Conservation (phyloP, 2,329 filamentous ascomycete genomes). For the Pseudomassariella vexata region DNA sequence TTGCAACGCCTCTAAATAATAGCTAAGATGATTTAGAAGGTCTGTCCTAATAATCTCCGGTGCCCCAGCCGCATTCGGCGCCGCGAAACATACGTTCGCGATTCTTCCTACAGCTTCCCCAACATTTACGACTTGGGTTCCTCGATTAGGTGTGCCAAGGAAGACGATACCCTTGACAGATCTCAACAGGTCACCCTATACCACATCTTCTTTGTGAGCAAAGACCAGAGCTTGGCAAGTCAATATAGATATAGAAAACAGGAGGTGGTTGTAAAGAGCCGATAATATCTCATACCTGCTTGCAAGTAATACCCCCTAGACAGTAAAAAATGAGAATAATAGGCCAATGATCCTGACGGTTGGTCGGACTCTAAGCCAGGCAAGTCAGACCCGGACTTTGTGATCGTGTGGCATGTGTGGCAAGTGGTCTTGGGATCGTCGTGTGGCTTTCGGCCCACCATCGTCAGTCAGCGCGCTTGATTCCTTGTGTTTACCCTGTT, state of each 20-base stretch:
- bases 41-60: no score
- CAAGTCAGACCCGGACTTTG: no score
- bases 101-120: slow-evolving; percentile 15
- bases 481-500: no score
- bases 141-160: slow-evolving; percentile 25
- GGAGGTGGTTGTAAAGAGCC: neutral
- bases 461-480: no score
- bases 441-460: no score
- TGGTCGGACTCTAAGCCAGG: no score
- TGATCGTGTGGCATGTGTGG: no score
- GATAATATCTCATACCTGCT: slow-evolving; percentile 17
- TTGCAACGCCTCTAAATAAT: no score
- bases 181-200: slow-evolving; percentile 8
- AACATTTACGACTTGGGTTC: slow-evolving; percentile 17
- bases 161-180: slow-evolving; percentile 19
- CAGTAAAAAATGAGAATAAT: slow-evolving; percentile 22
- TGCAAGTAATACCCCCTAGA: slow-evolving; percentile 22
- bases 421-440: no score
- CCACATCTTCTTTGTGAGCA: slow-evolving; percentile 13
- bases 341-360: no score
- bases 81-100: slow-evolving; percentile 13
- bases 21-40: no score
- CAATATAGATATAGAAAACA: neutral
- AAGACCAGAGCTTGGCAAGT: slow-evolving; percentile 17
- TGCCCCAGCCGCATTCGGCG: no score